Percentiles rank a stretch among this genome's conserved stretches.
Evolutionary conservation across 371 early-diverging fungal species (phyloP).

Genomic region (Zychaea mexicana): DNA sequence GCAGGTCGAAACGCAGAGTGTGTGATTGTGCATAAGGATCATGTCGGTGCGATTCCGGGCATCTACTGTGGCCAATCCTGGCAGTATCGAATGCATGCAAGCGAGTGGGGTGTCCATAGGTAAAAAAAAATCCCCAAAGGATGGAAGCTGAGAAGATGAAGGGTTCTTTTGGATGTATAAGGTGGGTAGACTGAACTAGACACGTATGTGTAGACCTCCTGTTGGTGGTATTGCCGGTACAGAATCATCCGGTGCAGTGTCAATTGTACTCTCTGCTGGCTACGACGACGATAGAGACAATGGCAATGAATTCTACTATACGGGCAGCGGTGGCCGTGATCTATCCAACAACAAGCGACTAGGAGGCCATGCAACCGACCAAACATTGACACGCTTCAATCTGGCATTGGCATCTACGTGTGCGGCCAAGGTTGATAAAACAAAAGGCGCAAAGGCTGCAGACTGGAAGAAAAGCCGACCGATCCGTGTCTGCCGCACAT

Average conservation of each 20-base stretch:
- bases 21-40: conserved; percentile 34
- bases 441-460: conserved; percentile 42
- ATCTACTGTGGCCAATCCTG: conserved; percentile 61
- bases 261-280: conserved; percentile 32
- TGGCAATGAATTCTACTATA: conserved; percentile 60
- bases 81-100: conserved; percentile 38
- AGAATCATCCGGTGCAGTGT: conserved; percentile 45
- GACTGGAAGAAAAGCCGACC: conserved; percentile 62
- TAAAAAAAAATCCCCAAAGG: no score
- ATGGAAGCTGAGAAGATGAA: no score
- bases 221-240: conserved; percentile 56
- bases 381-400: conserved; percentile 51
- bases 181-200: no score
- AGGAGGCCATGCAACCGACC: conserved; percentile 45
- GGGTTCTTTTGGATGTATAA: no score
- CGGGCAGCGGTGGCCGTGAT: conserved; percentile 60
- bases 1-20: conserved; percentile 45
- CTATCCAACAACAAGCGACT: conserved; percentile 29
- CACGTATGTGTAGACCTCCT: conserved; percentile 35
- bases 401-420: conserved; percentile 60
- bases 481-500: conserved; percentile 58
- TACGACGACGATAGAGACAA: conserved; percentile 59
- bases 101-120: conserved; percentile 63
- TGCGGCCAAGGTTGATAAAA: conserved; percentile 42
- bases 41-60: conserved; percentile 64